phyloP scores from a whole-genome alignment of 306 rosid species.

The Datisca glomerata region DNA sequence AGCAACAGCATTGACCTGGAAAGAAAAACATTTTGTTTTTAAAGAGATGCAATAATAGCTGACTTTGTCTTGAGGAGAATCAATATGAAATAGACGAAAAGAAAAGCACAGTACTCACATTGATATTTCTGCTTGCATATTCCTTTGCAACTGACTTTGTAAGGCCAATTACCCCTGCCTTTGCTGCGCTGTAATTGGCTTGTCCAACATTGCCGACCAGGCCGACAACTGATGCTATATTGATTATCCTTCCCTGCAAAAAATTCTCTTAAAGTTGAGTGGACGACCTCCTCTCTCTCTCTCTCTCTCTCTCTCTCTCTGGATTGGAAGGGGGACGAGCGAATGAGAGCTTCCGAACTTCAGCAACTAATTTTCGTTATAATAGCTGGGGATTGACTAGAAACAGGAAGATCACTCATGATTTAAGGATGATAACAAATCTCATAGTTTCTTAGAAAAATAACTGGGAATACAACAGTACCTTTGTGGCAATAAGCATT shows the following conservation, averaged over 20 bases:
- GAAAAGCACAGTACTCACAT: conserved; percentile 24
- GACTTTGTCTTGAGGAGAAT: conserved; percentile 7
- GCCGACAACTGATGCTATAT: conserved; percentile 92
- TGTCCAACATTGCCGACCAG: conserved; percentile 87
- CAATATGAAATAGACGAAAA: conserved; percentile 3
- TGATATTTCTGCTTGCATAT: conserved; percentile 81
- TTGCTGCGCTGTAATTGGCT: conserved; percentile 98
- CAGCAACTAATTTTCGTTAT: too few species aligned
- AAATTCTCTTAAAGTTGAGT: conserved; percentile 5
- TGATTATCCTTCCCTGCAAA: conserved; percentile 91
- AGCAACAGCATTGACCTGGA: conserved; percentile 92
- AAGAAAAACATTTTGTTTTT: conserved; percentile 13
- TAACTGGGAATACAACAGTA: too few species aligned
- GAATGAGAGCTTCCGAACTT: conserved; percentile 5
- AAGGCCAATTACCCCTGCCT: conserved; percentile 96
- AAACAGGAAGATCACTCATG: too few species aligned
- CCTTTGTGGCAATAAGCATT: too few species aligned
- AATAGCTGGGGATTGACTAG: too few species aligned
- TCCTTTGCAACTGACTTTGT: conserved; percentile 88
- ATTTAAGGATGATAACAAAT: too few species aligned
- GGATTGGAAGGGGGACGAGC: background rate
- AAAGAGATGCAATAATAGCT: background rate
- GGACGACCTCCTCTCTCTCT: background rate
- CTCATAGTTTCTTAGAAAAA: too few species aligned
- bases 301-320: background rate